These are phyloP conservation scores for Jimgerdemannia flammicorona DNA, from an alignment of 192 early-diverging fungal genomes.

Conservation along the genomic window DNA sequence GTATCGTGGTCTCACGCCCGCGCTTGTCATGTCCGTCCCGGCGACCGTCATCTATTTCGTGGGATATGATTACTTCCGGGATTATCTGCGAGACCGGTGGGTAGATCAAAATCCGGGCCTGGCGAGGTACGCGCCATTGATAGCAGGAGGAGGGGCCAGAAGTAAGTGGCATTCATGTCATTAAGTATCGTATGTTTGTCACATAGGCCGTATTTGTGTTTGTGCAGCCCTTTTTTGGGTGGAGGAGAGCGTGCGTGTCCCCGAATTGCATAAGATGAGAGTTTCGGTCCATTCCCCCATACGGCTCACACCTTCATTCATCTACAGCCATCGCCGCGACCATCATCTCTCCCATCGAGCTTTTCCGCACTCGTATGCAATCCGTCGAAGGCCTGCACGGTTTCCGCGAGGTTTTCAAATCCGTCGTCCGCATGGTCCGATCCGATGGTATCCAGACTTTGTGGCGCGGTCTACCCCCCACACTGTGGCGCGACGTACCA, in stretches of 20 bases:
- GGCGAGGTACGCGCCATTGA: background rate
- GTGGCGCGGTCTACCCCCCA: conserved; percentile 86
- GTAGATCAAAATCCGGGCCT: background rate
- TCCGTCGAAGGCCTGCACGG: conserved; percentile 56
- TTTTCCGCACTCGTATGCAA: conserved; percentile 92
- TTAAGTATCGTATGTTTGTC: no score
- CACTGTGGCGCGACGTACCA: conserved; percentile 93
- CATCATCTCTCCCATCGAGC: conserved; percentile 84
- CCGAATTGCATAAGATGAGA: no score
- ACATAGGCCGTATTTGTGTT: no score
- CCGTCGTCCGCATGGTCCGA: conserved; percentile 59
- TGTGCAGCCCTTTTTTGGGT: no score
- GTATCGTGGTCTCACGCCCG: conserved; percentile 86
- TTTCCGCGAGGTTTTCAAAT: conserved; percentile 54
- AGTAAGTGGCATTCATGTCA: background rate
- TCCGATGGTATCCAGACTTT: conserved; percentile 57
- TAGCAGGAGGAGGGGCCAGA: background rate
- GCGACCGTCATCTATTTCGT: conserved; percentile 93
- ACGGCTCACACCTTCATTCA: no score
- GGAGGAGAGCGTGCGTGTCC: no score
- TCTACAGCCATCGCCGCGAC: conserved; percentile 64
- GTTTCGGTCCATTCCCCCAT: no score
- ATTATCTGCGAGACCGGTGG: conserved; percentile 24
- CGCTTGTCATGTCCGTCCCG: conserved; percentile 86
- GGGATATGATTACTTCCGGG: conserved; percentile 86